A percentile compares a stretch with the other conserved stretches of the same genome.
Conservation (phyloP, 169 alveolate species). For the Plasmodium cynomolgi region DNA sequence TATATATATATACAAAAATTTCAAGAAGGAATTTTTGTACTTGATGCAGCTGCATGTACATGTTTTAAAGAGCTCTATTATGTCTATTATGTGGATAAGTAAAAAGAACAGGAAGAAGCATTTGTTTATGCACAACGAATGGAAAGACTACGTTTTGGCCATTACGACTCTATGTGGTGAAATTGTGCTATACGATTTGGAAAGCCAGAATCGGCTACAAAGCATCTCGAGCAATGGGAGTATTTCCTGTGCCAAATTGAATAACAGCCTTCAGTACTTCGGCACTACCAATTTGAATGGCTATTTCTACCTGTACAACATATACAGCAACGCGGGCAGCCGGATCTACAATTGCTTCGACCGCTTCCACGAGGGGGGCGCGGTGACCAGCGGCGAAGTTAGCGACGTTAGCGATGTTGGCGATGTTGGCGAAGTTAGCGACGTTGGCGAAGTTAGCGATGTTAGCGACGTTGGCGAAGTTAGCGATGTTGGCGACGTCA, state of each 20-base stretch:
- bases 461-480: not conserved
- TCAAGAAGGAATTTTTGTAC: conserved; percentile 7
- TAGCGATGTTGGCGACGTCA: not conserved
- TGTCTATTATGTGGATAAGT: conserved; percentile 41
- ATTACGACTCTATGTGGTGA: conserved; percentile 30
- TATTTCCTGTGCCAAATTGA: conserved; percentile 27
- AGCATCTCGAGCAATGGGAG: conserved; percentile 20
- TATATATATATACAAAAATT: conserved; percentile 23
- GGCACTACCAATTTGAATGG: conserved; percentile 58
- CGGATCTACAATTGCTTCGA: conserved; percentile 58
- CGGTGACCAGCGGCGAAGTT: not conserved
- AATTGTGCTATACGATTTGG: conserved; percentile 30
- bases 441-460: not conserved
- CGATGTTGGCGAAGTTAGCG: not conserved
- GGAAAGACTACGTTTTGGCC: conserved; percentile 11
- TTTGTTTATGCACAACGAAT: not conserved
- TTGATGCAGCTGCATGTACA: not conserved
- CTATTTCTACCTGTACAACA: conserved; percentile 30
- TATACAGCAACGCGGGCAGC: conserved; percentile 6
- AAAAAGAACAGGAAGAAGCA: conserved; percentile 43
- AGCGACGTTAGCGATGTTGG: not conserved
- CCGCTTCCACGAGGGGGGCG: not conserved
- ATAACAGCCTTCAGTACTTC: conserved; percentile 15
- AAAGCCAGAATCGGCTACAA: not conserved
- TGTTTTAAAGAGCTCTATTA: not conserved